These are phyloP conservation scores for Candida oleophila DNA, from an alignment of 805 yeast species.

Conservation along the genomic window DNA sequence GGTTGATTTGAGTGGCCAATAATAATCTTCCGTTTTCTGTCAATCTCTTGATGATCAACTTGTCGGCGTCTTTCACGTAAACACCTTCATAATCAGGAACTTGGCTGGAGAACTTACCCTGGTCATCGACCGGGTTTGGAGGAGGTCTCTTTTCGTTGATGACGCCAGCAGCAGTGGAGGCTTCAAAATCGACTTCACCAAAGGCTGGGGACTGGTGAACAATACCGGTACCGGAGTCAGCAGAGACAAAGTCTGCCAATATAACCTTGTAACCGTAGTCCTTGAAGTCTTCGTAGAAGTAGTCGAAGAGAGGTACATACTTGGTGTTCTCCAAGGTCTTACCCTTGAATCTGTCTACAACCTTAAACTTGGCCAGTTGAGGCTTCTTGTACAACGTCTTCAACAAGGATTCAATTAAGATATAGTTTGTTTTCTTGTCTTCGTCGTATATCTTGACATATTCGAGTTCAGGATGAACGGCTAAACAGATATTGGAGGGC, in stretches of 20 bases:
- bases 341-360: slow-evolving; percentile 81
- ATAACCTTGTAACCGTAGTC: slow-evolving; percentile 82
- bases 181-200: slow-evolving; percentile 97
- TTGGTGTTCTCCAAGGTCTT: slow-evolving; percentile 72
- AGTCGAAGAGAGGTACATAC: slow-evolving; percentile 82
- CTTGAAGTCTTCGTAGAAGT: slow-evolving; percentile 71
- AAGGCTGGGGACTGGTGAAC: slow-evolving; percentile 98
- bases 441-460: slow-evolving; percentile 92
- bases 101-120: slow-evolving; percentile 76
- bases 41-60: slow-evolving; percentile 79
- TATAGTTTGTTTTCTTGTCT: slow-evolving; percentile 75
- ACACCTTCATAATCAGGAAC: slow-evolving; percentile 76
- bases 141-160: slow-evolving; percentile 66
- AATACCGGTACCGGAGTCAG: slow-evolving; percentile 97
- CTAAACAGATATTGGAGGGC: slow-evolving; percentile 89
- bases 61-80: slow-evolving; percentile 95
- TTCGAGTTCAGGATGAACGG: slow-evolving; percentile 88
- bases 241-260: slow-evolving; percentile 79
- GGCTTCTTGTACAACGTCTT: slow-evolving; percentile 93
- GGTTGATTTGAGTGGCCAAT: slow-evolving; percentile 80
- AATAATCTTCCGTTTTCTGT: slow-evolving; percentile 76
- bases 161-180: slow-evolving; percentile 73
- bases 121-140: slow-evolving; percentile 94
- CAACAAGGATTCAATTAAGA: slow-evolving; percentile 79
- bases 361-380: slow-evolving; percentile 78